Evolutionary conservation across 257 asterid genomes (phyloP), one percentile per base, ranked within the genome.

Genomic region (Salvia miltiorrhiza): DNA sequence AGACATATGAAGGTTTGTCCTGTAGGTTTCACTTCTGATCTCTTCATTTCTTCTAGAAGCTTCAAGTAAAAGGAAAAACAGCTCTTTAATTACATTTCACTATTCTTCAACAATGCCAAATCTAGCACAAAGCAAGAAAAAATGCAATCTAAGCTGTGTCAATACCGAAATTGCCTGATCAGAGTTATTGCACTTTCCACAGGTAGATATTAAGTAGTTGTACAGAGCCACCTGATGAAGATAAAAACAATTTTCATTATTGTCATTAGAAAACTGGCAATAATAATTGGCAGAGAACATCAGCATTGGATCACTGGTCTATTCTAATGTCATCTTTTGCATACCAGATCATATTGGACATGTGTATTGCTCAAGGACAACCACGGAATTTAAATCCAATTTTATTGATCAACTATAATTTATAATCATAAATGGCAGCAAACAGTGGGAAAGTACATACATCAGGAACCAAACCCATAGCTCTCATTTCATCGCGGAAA

Each of bases 31-130:
- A 94, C 96, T 75, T 86, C 95, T 67, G 37, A 82, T 75, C 79
- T 82, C 88, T 87, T 94, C 99, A 94, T 89, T 79, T 94, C 97
- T 63, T 94, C 97, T 39, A 91, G 82, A 80, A 94, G 85, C 99
- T 93, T 76, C 79, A 79, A 59, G 47, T 32, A 54, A 74, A 76
- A 49, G 37, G 82, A 40, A 55, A 60, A 67, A 76, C 12, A 56
- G 49, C 9, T n/a, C 28, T 57, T 58, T 37, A 59, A 57, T 47
- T 52, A 5, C 41, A 76, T 66, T 64, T 39, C 30, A 48, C 59
- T 23, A 67, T 39, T 16, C 37, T 65, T 62, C 54, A 67, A 74
- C n/a, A 26, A 69, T 11, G 61, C 7, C 19, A 55, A 40, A 53
- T 52, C 24, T 60, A 43, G 61, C 48, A 54, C 40, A 23, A 39